Evolutionary conservation across 2,329 filamentous ascomycete genomes (phyloP).

Genomic region (Colletotrichum euphorbiae): DNA sequence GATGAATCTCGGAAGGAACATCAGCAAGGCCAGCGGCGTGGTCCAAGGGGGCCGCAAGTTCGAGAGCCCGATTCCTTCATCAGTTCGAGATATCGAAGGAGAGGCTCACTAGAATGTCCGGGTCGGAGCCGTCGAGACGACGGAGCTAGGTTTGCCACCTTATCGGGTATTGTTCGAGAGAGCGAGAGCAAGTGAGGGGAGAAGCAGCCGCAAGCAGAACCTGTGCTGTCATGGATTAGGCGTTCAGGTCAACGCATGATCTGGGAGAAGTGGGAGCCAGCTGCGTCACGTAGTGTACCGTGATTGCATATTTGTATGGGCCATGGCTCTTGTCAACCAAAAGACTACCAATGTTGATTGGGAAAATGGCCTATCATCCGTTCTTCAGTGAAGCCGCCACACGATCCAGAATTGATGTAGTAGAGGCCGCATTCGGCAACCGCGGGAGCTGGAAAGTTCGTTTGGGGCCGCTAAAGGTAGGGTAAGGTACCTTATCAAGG

Average conservation of each 20-base stretch:
- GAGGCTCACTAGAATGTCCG: constrained; percentile 9
- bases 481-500: not conserved
- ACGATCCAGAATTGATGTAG: not conserved
- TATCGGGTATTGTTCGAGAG: not conserved
- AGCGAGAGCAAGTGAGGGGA: not conserved
- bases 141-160: not conserved
- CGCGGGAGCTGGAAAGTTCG: not conserved
- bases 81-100: constrained; percentile 29
- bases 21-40: constrained; percentile 47
- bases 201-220: constrained; percentile 22
- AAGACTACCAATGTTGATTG: not conserved
- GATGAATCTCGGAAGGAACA: constrained; percentile 57
- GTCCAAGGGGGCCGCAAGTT: constrained; percentile 48
- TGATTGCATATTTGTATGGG: not conserved
- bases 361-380: not conserved
- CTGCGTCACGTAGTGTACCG: constrained; percentile 12
- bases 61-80: constrained; percentile 45
- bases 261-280: not conserved
- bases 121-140: not conserved
- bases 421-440: constrained; percentile 17
- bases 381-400: not conserved
- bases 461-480: not conserved
- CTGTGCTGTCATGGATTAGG: not conserved
- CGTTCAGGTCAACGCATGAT: not conserved
- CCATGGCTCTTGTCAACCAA: not conserved